These are phyloP conservation scores for Funneliformis caledonium DNA, from an alignment of 371 early-diverging fungal species.

Conservation along the genomic window DNA sequence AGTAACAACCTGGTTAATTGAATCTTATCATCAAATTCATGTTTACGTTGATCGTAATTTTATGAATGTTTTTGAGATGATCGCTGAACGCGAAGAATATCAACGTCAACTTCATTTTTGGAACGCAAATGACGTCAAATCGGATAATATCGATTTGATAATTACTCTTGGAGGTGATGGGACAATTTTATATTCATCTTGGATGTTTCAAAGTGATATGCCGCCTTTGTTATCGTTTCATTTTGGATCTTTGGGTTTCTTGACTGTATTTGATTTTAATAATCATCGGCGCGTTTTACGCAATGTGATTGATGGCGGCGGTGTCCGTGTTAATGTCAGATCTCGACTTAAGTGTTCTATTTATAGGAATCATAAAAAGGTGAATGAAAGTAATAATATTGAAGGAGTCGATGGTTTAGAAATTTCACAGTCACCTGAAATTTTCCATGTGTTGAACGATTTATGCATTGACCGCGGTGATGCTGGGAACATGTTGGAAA, in stretches of 20 bases:
- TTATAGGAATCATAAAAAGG: constrained; percentile 58
- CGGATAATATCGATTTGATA: constrained; percentile 45
- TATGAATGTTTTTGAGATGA: background rate
- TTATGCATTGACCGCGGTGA: constrained; percentile 83
- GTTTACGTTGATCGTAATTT: background rate
- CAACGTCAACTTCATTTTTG: background rate
- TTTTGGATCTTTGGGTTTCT: constrained; percentile 84
- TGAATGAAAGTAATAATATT: background rate
- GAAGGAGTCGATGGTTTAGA: background rate
- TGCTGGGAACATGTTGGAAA: constrained; percentile 59
- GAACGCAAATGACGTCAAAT: background rate
- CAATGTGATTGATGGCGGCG: constrained; percentile 61
- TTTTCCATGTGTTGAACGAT: constrained; percentile 71
- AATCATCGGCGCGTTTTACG: constrained; percentile 47
- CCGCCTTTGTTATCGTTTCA: constrained; percentile 90
- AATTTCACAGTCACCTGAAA: constrained; percentile 22
- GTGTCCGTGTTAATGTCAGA: constrained; percentile 80
- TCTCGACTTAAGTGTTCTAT: constrained; percentile 85
- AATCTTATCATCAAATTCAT: background rate
- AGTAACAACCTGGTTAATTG: background rate
- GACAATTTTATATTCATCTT: constrained; percentile 80
- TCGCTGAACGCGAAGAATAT: background rate
- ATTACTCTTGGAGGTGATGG: constrained; percentile 83
- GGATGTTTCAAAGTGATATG: constrained; percentile 82
- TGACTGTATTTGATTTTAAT: constrained; percentile 79